Evolutionary conservation across 2,329 filamentous ascomycete genomes (phyloP), one percentile per base, ranked within the genome.

Genomic region (Alternaria atra): DNA sequence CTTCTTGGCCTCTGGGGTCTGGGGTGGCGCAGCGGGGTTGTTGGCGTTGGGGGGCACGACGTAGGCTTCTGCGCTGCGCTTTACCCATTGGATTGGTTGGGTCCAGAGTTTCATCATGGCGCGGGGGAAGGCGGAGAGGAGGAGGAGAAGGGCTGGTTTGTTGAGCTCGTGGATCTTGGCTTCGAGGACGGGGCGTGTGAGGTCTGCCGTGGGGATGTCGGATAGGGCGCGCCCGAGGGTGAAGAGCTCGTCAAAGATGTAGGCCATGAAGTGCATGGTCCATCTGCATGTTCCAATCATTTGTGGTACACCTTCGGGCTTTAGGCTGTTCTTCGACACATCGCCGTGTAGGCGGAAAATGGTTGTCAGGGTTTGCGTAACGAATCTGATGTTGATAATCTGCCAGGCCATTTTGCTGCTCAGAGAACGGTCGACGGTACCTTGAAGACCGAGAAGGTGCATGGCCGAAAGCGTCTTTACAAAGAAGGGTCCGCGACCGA

Each of bases 391-490:
- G 69, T 93, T 92, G 13, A 97, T 81, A 50, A 90, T 86, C 12
- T 91, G 80, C 85, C 90, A 91, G 6, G 92, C 87, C 63, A 94
- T 86, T 74, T 93, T 93, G 63, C 91, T 89, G 52, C 86, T 83
- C 42, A 94, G 87, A 4, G 84, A 86, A 20, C 91, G 69, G n/a
- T 72, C 60, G 27, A 72, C 58, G 30, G 48, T 62, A n/a, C 71
- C 71, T 48, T 70, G 58, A 3, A 76, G 87, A 73, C 91, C 92
- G 9, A 97, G 81, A 53, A 92, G 89, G 58, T 91, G 90, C 73
- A 96, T 89, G 29, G 95, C 87, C 71, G 92, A 91, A 12, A 97
- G 83, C 58, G 89, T 92, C 57, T 91, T 85, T 61, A 93, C 90
- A 46, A 97, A 85, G 35, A 65, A 95, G 86, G 34, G 97, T 82